Conservation (phyloP, 2,329 filamentous ascomycete species). For the Beauveria varroae region DNA sequence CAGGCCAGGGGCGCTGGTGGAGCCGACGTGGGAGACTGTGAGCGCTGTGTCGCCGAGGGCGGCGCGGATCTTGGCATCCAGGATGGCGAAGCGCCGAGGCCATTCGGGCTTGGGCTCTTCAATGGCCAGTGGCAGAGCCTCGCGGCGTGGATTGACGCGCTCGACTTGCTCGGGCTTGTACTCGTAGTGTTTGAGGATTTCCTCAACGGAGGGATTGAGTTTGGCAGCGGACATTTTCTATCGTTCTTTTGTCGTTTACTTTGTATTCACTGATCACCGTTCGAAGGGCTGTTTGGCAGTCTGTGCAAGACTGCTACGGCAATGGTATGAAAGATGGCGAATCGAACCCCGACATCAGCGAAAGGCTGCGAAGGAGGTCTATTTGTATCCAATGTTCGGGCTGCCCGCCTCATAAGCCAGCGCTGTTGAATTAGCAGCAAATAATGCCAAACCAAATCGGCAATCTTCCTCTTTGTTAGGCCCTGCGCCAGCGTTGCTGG, state of each 20-base stretch:
- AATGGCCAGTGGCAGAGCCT: constrained; percentile 8
- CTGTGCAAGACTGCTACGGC: too few species aligned
- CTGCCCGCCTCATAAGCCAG: neutral
- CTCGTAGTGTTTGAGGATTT: constrained; percentile 1
- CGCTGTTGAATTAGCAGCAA: neutral
- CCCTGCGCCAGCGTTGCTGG: neutral
- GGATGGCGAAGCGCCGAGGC: constrained; percentile 16
- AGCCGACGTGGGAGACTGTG: constrained; percentile 35
- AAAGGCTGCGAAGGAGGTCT: neutral
- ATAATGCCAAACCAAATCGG: neutral
- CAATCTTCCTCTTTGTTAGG: neutral
- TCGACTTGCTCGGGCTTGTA: constrained; percentile 11
- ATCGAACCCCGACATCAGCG: neutral
- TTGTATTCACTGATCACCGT: neutral
- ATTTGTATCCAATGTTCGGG: neutral
- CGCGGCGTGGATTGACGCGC: constrained; percentile 6
- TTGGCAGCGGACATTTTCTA: neutral
- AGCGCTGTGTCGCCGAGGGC: constrained; percentile 23
- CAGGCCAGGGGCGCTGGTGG: constrained; percentile 36
- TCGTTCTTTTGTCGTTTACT: neutral
- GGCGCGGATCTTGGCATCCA: constrained; percentile 20
- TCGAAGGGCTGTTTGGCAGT: too few species aligned
- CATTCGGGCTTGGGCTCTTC: constrained; percentile 9
- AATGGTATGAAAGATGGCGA: too few species aligned
- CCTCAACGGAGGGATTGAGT: neutral